Percentiles rank a stretch among this genome's conserved stretches.
phyloP scores from a whole-genome alignment of 345 rosid species.

The Euphorbia tirucalli region DNA sequence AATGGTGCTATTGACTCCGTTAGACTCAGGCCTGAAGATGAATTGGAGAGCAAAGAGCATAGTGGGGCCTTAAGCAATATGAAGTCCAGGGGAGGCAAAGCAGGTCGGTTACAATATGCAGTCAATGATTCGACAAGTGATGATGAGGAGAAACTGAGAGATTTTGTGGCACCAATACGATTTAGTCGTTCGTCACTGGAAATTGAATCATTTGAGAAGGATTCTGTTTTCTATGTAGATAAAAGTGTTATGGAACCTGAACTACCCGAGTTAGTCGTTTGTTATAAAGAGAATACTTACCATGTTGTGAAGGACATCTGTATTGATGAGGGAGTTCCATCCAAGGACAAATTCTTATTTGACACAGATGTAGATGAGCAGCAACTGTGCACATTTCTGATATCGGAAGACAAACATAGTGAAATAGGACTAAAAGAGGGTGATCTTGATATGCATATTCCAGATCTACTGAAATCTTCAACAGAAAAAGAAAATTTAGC shows the following conservation, averaged over 20 bases:
- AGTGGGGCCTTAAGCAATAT: constrained; percentile 17
- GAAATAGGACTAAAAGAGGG: constrained; percentile 11
- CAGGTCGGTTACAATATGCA: constrained; percentile 12
- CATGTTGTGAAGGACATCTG: constrained; percentile 76
- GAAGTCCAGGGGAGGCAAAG: constrained; percentile 25
- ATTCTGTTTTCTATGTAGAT: constrained; percentile 49
- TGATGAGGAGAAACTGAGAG: constrained; percentile 22
- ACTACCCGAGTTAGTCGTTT: constrained; percentile 63
- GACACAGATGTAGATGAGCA: constrained; percentile 34
- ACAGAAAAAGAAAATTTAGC: constrained; percentile 16
- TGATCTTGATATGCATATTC: constrained; percentile 12
- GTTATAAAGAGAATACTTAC: constrained; percentile 56
- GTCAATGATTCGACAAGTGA: constrained; percentile 19
- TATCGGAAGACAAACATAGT: constrained; percentile 26
- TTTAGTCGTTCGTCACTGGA: constrained; percentile 21
- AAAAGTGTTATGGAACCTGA: constrained; percentile 52
- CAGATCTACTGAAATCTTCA: constrained; percentile 24
- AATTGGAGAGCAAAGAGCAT: constrained; percentile 29
- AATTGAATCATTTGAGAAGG: constrained; percentile 27
- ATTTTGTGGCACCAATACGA: constrained; percentile 20
- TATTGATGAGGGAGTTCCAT: constrained; percentile 65
- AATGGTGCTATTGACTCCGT: constrained; percentile 34
- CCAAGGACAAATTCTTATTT: constrained; percentile 52
- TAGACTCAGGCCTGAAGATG: constrained; percentile 34
- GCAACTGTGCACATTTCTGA: constrained; percentile 10